Conservation (phyloP, 805 yeast genomes). For the Tetrapisispora fleetii region DNA sequence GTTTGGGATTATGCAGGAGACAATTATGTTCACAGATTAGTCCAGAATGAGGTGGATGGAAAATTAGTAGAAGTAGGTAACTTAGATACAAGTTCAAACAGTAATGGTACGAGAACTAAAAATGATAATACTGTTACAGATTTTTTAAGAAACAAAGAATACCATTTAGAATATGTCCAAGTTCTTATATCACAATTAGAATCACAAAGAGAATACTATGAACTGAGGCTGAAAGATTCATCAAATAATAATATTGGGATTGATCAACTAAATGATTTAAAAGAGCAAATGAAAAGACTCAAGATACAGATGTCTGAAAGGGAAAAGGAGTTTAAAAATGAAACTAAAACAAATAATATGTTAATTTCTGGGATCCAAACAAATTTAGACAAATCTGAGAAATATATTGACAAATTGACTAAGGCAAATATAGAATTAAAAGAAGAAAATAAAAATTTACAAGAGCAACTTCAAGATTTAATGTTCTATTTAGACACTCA, state of each 20-base stretch:
- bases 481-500: slow-evolving; percentile 73
- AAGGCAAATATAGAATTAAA: slow-evolving; percentile 28
- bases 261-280: slow-evolving; percentile 9
- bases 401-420: slow-evolving; percentile 32
- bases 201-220: slow-evolving; percentile 78
- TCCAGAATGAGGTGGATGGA: slow-evolving; percentile 82
- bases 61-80: slow-evolving; percentile 70
- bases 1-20: slow-evolving; percentile 96
- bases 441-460: slow-evolving; percentile 37
- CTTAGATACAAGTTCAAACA: background rate
- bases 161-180: slow-evolving; percentile 74
- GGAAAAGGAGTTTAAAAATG: slow-evolving; percentile 13
- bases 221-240: slow-evolving; percentile 34
- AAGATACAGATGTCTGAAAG: slow-evolving; percentile 9
- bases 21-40: slow-evolving; percentile 74
- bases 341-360: slow-evolving; percentile 24
- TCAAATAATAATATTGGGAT: slow-evolving; percentile 21
- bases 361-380: slow-evolving; percentile 39
- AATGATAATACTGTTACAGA: slow-evolving; percentile 10
- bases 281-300: slow-evolving; percentile 15
- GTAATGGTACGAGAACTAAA: slow-evolving; percentile 7
- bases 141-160: slow-evolving; percentile 38
- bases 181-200: slow-evolving; percentile 71
- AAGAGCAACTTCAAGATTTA: slow-evolving; percentile 61
- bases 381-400: slow-evolving; percentile 34